Base-by-base conservation (phyloP, 1,139 yeast genomes). In the Magnusiomyces suaveolens region DNA sequence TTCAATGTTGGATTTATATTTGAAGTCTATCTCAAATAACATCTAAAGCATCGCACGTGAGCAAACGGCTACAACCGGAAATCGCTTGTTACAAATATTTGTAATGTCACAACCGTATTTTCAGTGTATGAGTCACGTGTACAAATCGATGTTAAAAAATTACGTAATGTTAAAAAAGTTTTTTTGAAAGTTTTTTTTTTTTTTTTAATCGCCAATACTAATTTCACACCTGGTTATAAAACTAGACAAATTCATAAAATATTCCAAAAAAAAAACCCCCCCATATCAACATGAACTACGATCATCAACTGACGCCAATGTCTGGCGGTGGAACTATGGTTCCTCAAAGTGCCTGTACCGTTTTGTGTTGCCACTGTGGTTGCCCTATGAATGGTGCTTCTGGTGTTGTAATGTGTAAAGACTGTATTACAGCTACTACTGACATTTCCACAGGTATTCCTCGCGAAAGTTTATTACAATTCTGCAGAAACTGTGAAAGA, bases 281-380 rank as follows among this genome's bases (percentile, higher is more conserved):
- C 6, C 6, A 6, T 29, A n/a, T 10, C 16, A 38, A 38, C 20
- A 48, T 48, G 50, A 36, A 24, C 23, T 48, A 48, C 24, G 50
- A 48, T 24, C 24, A 48, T 36, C 50, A 48, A 36, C 43, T 48
- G 18, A 36, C 50, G 2, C 50, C 50, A 16, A 36, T 23, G 16
- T 48, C 50, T 2, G 50, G 50, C 2, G 57, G 57, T 16, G 56
- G 58, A 33, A 24, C 55, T 24, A 32, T 57, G 43, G 52, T 53
- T 57, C 66, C 43, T 79, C 75, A 33, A 89, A 94, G 48, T 1
- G 56, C 56, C 3, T 52, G 55, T 38, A 92, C 97, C 1, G 95
- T 94, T 58, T 79, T 92, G 59, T 92, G 99, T 76, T 89, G 96
- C 73, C 88, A 87, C 83, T 92, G 99, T 84, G 97, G 98, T 72